phyloP scores from a whole-genome alignment of 2,329 filamentous ascomycete genomes.

The Colletotrichum tabaci region DNA sequence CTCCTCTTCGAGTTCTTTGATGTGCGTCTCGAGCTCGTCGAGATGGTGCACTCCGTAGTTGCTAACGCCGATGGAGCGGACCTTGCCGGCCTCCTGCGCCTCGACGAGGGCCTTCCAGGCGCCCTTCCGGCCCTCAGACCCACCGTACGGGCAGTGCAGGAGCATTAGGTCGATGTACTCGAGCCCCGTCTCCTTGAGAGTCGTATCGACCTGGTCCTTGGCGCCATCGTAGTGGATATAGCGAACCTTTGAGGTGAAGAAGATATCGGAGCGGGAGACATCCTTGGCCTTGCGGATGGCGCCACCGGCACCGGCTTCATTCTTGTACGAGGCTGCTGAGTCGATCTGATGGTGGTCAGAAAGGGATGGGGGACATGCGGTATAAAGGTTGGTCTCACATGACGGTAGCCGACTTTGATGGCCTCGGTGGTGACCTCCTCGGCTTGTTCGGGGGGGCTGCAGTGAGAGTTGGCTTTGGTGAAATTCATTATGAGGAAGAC shows the following conservation, averaged over 20 bases:
- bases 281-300: constrained; percentile 58
- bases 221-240: constrained; percentile 72
- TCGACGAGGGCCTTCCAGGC: constrained; percentile 77
- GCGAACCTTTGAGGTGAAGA: constrained; percentile 70
- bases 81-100: constrained; percentile 72
- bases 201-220: constrained; percentile 74
- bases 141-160: constrained; percentile 74
- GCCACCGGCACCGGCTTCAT: constrained; percentile 65
- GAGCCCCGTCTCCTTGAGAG: constrained; percentile 73
- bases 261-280: constrained; percentile 63
- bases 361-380: not conserved
- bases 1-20: constrained; percentile 73
- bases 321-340: constrained; percentile 66
- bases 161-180: constrained; percentile 78
- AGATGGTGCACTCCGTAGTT: constrained; percentile 77
- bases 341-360: constrained; percentile 59
- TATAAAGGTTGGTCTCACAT: constrained; percentile 54
- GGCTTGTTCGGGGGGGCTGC: constrained; percentile 54
- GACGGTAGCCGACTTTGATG: constrained; percentile 67
- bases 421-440: constrained; percentile 60
- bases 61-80: constrained; percentile 74
- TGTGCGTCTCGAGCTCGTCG: constrained; percentile 72
- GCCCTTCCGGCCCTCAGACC: constrained; percentile 68
- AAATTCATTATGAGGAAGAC: not conserved
- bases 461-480: not conserved